Percentiles rank a stretch among this genome's conserved stretches.
Evolutionary conservation across 2,329 filamentous ascomycete genomes (phyloP).

Genomic region (Seiridium unicorne): DNA sequence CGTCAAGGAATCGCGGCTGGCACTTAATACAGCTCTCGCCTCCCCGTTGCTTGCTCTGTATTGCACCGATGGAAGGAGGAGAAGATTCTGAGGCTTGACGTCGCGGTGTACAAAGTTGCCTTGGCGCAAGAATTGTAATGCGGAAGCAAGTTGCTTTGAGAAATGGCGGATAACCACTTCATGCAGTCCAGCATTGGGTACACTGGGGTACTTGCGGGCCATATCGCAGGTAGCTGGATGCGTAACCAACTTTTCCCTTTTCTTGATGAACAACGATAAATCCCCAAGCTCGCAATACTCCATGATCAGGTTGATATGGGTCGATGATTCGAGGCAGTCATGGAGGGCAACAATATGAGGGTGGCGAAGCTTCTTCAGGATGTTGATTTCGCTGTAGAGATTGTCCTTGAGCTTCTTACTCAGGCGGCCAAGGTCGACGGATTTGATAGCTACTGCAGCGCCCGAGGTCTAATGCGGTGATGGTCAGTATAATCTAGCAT

Average conservation of each 20-base stretch:
- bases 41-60: slow-evolving; percentile 63
- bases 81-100: slow-evolving; percentile 93
- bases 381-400: slow-evolving; percentile 91
- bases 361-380: slow-evolving; percentile 89
- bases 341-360: slow-evolving; percentile 96
- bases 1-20: slow-evolving; percentile 76
- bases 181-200: slow-evolving; percentile 79
- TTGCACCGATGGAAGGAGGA: slow-evolving; percentile 78
- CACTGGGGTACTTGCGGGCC: slow-evolving; percentile 89
- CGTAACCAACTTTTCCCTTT: slow-evolving; percentile 75
- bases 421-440: slow-evolving; percentile 84
- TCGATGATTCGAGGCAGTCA: slow-evolving; percentile 83
- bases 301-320: slow-evolving; percentile 96
- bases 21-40: slow-evolving; percentile 69
- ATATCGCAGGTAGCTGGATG: slow-evolving; percentile 85
- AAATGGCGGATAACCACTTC: slow-evolving; percentile 98
- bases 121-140: slow-evolving; percentile 81
- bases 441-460: slow-evolving; percentile 91
- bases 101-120: slow-evolving; percentile 93
- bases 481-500: neutral
- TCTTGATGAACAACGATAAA: slow-evolving; percentile 93
- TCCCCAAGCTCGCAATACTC: slow-evolving; percentile 97
- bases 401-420: slow-evolving; percentile 98
- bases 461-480: slow-evolving; percentile 61
- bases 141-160: slow-evolving; percentile 89